Evolutionary conservation across 2,329 filamentous ascomycete species (phyloP), one percentile per base, ranked within the genome.

Genomic region (Rhinocladiella similis): DNA sequence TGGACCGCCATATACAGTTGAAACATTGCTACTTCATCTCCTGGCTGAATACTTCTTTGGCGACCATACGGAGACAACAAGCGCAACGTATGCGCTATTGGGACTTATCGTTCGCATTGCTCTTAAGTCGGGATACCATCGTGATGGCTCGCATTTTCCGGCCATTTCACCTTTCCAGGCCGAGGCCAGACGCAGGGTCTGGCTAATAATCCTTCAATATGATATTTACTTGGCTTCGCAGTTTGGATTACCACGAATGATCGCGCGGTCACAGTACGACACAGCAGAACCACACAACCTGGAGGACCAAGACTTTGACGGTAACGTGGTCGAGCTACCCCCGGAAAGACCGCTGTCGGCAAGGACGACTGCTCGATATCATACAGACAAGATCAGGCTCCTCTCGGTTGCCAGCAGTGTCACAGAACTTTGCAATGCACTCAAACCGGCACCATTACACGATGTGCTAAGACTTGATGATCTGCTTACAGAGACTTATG

Each of bases 211-310:
- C 5, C 65, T 67, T n/a, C 83, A 86, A 65, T 74, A 87, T 47
- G 86, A 88, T 63, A 70, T 81, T 1, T 69, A 88, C 6, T 77
- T 83, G 1, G 79, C 83, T 1, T 86, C 86, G 63, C 83, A 88
- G 64, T 76, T 87, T 59, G 86, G 85, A 1, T 70, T 88, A 14
- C 86, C 86, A 7, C 78, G 80, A 56, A 83, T 85, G 73, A 75
- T 86, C 43, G 76, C 81, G 56, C 75, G 77, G 36, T 81, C 84
- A 58, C 81, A 86, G 47, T 81, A 77, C 35, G 85, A 88, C 64
- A 84, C 82, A 0, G 67, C 72, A 5, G 66, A 79, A n/a, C 84
- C 84, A 5, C 73, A 76, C 13, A 87, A 88, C 66, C 66, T 87
- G 13, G 69, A 77, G 22, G 85, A 88, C 65, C 76, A 80, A 2